Evolutionary conservation across 23 red algal species (phyloP), one percentile per base, ranked within the genome.

Genomic region (Agarophyton chilense): DNA sequence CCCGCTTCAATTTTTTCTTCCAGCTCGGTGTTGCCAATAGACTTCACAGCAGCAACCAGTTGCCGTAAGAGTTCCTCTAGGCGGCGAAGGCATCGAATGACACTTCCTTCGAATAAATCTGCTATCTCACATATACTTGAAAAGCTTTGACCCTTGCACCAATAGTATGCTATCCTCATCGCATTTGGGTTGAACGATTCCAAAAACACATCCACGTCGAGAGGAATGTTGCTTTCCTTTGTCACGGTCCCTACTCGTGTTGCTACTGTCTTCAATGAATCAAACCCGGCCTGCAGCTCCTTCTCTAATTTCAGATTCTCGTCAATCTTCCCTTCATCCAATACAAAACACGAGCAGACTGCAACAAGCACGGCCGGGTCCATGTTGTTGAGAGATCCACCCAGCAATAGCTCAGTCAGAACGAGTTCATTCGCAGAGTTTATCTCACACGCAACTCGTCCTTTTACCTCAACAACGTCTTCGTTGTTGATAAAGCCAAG

Each of bases 51-150:
- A 24, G 87, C 90, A 43, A 89, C 77, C 45, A 99, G 84, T 73
- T 99, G 97, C n/a, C 90, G 86, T 5, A 99, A 74, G 39, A 99
- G 66, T 78, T 99, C 97, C 61, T 99, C 97, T 11, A 99, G 49
- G 19, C 97, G 81, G 25, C 97, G 97, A 68, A 99, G 82, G 81
- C 89, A 93, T 33, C 97, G 90, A 54, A 99, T 93, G 68, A 99
- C 87, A 82, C 97, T 99, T 40, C 97, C 97, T 67, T 99, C 97
- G 64, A 95, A 99, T 46, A 95, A 74, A 44, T 83, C 72, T 6
- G 93, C 84, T 41, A 74, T 38, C 31, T 79, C 66, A 57, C 88
- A 90, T 10, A 95, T 78, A 40, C 70, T 82, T 24, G 75, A 81
- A 62, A 99, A 99, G 64, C 82, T 86, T 21, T 82, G 68, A 52